Percentiles rank a stretch among this genome's conserved stretches.
These are phyloP conservation scores for Aspergillus texensis DNA, from an alignment of 2,329 filamentous ascomycete species.

Conservation along the genomic window DNA sequence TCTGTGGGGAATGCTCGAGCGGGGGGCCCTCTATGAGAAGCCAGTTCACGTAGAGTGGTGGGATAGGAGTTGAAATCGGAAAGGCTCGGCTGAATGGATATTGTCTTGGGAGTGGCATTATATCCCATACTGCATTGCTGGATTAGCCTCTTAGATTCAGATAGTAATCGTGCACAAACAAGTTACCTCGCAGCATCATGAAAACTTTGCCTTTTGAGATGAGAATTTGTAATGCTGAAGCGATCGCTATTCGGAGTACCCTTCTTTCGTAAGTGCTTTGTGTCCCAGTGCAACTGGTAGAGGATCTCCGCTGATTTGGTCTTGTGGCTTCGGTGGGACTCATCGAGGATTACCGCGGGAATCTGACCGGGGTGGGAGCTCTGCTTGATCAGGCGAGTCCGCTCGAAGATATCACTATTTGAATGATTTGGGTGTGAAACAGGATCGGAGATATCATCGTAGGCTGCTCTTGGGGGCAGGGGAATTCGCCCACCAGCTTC, in stretches of 20 bases:
- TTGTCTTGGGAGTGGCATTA: background rate
- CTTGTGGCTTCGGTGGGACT: background rate
- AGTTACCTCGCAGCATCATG: background rate
- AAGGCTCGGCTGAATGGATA: background rate
- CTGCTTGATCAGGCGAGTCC: background rate
- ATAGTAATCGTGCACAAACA: background rate
- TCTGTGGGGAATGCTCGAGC: background rate
- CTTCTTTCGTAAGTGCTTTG: background rate
- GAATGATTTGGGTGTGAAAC: background rate
- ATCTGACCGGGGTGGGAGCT: background rate
- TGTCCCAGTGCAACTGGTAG: background rate
- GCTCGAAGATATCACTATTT: background rate
- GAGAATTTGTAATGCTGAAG: background rate
- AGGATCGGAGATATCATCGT: background rate
- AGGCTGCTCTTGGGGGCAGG: background rate
- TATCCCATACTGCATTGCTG: background rate
- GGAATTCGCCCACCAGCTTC: constrained; percentile 19
- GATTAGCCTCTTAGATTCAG: background rate
- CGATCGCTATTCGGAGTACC: background rate
- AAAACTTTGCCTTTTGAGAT: background rate
- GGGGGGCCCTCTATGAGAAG: background rate
- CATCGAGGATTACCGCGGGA: background rate
- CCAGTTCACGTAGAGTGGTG: background rate
- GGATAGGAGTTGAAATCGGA: background rate
- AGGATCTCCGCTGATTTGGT: background rate